Evolutionary conservation across 441 rosid genomes (phyloP), one percentile per base, ranked within the genome.

Genomic region (Syzygium malaccense): DNA sequence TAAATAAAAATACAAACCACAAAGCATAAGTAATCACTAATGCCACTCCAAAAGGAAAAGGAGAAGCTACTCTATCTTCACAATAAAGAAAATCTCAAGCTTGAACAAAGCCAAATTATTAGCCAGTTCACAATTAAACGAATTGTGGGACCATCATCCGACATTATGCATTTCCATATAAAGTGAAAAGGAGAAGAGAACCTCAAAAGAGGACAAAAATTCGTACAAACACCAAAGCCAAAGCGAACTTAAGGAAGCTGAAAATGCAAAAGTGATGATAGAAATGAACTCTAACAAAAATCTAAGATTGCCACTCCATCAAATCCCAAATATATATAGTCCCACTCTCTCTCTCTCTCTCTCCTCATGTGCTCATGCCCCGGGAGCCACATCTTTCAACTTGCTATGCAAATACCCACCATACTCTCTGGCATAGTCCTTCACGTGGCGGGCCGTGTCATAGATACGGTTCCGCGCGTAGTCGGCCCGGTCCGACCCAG

Each of bases 331-430:
- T 4, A 1, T 2, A 64, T 12, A 4, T 7, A 2, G 15, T 71
- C 25, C 19, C 20, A 5, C 15, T 33, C 57, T 6, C 79, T 33
- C 45, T 48, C 48, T 49, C 60, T 10, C 23, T 87, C 66, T 20
- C 33, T 14, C 62, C 57, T 19, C 51, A 1, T 9, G 55, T 55
- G 45, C 48, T 86, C 83, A 89, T 10, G 87, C 88, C 17, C 88
- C 88, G 23, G 90, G 90, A 79, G 90, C 90, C 17, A 86, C 90
- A 54, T 89, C 90, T 54, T 89, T 89, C 86, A 86, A 37, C 86
- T 89, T 86, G 71, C 79, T 75, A 14, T 87, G 90, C 85, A 89
- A 33, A 62, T 79, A 89, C 33, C 88, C 90, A 33, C 90, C 90
- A 33, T 89, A 89, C 41, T 89, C 88, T n/a, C 88, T 60, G 7